Percentiles rank a stretch among this genome's conserved stretches.
These are phyloP conservation scores for Monosporascus sp. DNA, from an alignment of 2,329 filamentous ascomycete genomes.

Conservation along the genomic window DNA sequence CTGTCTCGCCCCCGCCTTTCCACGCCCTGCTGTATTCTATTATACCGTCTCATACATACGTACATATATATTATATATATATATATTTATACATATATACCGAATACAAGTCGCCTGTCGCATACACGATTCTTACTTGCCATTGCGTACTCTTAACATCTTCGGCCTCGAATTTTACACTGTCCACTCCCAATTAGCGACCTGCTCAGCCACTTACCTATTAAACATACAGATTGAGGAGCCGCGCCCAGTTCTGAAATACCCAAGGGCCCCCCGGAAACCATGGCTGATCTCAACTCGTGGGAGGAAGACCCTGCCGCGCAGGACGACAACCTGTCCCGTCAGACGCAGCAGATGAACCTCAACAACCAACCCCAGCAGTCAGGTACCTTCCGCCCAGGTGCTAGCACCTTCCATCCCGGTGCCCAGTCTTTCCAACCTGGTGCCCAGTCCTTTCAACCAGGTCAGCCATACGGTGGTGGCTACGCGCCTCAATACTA, in stretches of 20 bases:
- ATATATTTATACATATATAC: too few species aligned
- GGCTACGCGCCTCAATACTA: slow-evolving; percentile 55
- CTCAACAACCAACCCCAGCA: slow-evolving; percentile 49
- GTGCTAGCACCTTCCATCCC: slow-evolving; percentile 56
- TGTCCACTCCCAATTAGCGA: too few species aligned
- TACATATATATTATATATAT: too few species aligned
- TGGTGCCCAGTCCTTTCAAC: slow-evolving; percentile 64
- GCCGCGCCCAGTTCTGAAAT: slow-evolving; percentile 3
- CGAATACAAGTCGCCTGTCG: neutral
- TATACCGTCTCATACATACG: neutral
- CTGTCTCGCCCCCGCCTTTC: neutral
- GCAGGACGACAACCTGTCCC: slow-evolving; percentile 73
- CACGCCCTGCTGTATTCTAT: neutral
- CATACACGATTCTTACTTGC: neutral
- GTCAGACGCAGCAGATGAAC: slow-evolving; percentile 73
- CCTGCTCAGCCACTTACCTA: too few species aligned
- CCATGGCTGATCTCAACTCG: slow-evolving; percentile 86
- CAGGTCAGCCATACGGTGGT: slow-evolving; percentile 63
- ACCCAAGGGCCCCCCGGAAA: slow-evolving; percentile 22
- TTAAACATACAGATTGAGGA: too few species aligned
- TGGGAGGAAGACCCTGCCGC: slow-evolving; percentile 86
- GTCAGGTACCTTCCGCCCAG: slow-evolving; percentile 40
- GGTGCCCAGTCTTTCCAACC: slow-evolving; percentile 70
- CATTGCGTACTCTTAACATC: neutral
- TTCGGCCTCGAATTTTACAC: too few species aligned